Percentiles rank a stretch among this genome's conserved stretches.
These are phyloP conservation scores for Linanthus parryae DNA, from an alignment of 148 eudicot genomes.

Conservation along the genomic window DNA sequence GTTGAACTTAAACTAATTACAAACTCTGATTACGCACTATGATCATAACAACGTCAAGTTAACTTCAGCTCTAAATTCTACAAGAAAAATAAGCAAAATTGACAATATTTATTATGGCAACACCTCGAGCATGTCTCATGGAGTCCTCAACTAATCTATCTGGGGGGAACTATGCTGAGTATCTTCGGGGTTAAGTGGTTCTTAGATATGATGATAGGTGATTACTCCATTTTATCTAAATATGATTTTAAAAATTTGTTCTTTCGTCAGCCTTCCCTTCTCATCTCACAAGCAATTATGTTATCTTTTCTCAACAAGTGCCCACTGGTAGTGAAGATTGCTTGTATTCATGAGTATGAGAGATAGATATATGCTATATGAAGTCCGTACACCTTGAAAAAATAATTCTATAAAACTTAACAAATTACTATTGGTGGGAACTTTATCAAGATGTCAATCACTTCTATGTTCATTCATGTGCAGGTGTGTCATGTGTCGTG, in stretches of 20 bases:
- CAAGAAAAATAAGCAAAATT: no score
- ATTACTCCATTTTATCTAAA: constrained; percentile 6
- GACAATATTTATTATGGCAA: no score
- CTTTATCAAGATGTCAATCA: constrained; percentile 75
- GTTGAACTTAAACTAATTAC: no score
- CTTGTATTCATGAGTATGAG: constrained; percentile 17
- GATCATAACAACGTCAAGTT: no score
- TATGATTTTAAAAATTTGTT: neutral
- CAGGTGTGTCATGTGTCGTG: constrained; percentile 83
- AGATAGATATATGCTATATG: constrained; percentile 30
- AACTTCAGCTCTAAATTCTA: no score
- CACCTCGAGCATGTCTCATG: no score
- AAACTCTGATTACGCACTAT: no score
- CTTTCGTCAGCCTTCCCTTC: neutral
- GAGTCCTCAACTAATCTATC: no score
- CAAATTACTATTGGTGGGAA: constrained; percentile 17
- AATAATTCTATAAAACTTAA: constrained; percentile 10
- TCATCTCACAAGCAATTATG: constrained; percentile 12
- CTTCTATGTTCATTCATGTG: constrained; percentile 74
- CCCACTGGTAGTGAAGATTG: constrained; percentile 27
- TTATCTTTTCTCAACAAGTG: constrained; percentile 32
- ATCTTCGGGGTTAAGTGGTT: constrained; percentile 11
- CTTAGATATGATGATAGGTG: constrained; percentile 9
- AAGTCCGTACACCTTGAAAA: constrained; percentile 14
- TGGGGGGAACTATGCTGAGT: constrained; percentile 2